Evolutionary conservation across 768 basidiomycete genomes (phyloP), one percentile per base, ranked within the genome.

Genomic region (Boletus coccyginus): DNA sequence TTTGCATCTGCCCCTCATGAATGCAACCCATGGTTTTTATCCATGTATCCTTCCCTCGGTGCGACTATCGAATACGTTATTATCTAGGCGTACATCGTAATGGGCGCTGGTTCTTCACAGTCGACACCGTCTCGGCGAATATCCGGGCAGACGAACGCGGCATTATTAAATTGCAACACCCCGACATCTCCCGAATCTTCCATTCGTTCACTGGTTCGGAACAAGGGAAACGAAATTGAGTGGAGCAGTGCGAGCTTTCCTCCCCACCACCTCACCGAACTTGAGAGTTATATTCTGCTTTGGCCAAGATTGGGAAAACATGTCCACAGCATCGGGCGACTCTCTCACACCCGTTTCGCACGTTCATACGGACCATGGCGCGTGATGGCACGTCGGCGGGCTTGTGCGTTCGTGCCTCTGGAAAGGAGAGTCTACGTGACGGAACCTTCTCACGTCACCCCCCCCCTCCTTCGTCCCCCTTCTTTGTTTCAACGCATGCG

Each of bases 21-120:
- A 68, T 65, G 62, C 67, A 52, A 55, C 50, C 44, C 62, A 69
- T 71, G 53, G 52, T 58, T 52, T 56, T 44, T 51, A 60, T 57
- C 48, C 58, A 50, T 64, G 68, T 70, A 59, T 50, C 36, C 42
- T 42, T 21, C 50, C 29, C 42, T 46, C 49, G 41, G 52, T 51
- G 50, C 62, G 16, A 54, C 7, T 13, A 51, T 55, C 24, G 14
- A 33, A 44, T 50, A 56, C 41, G 43, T 55, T 56, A 43, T 48
- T 52, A 46, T 51, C 59, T 55, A 7, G 31, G 43, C 29, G 36
- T 36, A 39, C 21, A 14, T 17, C 36, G 33, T 50, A 50, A 54
- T 27, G 38, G 27, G 24, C 19, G 31, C 31, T 38, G 32, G 55
- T 52, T 61, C 46, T 50, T 50, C 29, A 13, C 29, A 19, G 16